Conservation (phyloP, 352 stramenopile species). For the Globisporangium okanoganense region DNA sequence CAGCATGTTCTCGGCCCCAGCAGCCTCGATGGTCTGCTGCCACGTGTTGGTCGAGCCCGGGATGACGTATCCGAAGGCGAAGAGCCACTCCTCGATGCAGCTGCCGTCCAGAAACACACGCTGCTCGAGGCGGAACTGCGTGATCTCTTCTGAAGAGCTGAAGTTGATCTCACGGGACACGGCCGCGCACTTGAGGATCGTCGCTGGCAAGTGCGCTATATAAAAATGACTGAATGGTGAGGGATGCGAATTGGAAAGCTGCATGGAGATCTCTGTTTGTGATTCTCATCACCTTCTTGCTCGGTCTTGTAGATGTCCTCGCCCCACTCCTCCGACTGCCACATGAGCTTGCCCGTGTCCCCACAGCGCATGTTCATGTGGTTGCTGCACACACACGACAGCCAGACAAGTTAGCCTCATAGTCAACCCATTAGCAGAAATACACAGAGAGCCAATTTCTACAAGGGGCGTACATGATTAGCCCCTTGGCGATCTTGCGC, state of each 20-base stretch:
- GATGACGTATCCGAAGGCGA: conserved; percentile 95
- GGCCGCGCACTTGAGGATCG: conserved; percentile 87
- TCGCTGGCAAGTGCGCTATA: conserved; percentile 62
- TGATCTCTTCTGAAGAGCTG: conserved; percentile 85
- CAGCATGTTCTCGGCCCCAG: conserved; percentile 87
- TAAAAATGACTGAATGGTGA: neutral
- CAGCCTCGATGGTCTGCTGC: conserved; percentile 94
- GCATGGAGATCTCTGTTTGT: neutral
- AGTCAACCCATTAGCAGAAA: neutral
- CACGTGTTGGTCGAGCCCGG: conserved; percentile 93
- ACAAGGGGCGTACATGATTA: conserved; percentile 48
- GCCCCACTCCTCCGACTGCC: conserved; percentile 80
- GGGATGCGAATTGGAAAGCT: neutral
- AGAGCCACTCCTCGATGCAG: conserved; percentile 94
- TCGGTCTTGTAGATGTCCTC: conserved; percentile 66
- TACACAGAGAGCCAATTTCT: neutral
- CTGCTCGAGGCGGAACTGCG: conserved; percentile 91
- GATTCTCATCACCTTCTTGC: conserved; percentile 45
- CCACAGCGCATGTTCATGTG: conserved; percentile 88
- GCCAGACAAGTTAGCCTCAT: neutral
- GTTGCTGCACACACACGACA: conserved; percentile 38
- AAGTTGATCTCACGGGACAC: conserved; percentile 96
- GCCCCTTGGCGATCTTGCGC: conserved; percentile 63
- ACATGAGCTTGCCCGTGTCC: conserved; percentile 76
- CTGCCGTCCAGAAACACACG: conserved; percentile 86